Evolutionary conservation across 768 basidiomycete genomes (phyloP), one percentile per base, ranked within the genome.

Genomic region (Hirschioporus abietinus): DNA sequence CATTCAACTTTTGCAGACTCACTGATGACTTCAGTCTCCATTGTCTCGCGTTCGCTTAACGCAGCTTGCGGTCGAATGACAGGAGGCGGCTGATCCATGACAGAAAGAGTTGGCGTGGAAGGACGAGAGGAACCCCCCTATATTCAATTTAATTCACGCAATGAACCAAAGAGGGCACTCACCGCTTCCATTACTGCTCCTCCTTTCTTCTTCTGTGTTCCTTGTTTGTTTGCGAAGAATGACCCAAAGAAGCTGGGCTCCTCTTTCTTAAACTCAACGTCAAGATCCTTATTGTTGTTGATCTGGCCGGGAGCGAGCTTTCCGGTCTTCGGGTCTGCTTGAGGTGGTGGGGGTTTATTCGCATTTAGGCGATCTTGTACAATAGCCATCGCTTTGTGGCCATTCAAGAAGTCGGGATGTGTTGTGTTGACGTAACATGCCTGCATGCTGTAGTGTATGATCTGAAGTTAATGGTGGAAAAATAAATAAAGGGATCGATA

Each of bases 1-100:
- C 15, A 52, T 15, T 20, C 69, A 17, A 30, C 18, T 42, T 36
- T 60, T 34, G n/a, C 9, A 20, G 18, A 86, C 93, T 76, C 72
- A 96, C 95, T 99, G 88, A 99, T 99, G 70, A 99, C 95, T 74
- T 99, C 97, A 0, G 96, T 99, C 78, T 99, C 97, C 90, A 99
- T 92, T 34, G 90, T 89, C 81, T 99, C 97, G 64, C 97, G 84
- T 70, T 99, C 97, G 74, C 84, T 97, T 71, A 99, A 79, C 15
- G 93, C 92, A 12, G 89, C 87, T 71, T 96, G 93, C 1, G 97
- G 96, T 67, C 91, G 88, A 74, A 99, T 96, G 62, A 90, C 80
- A 0, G 88, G 76, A 17, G 96, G 96, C 18, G 97, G 96, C 76
- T 94, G 67, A 42, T 9, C 26, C 27, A 25, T 26, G 84, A 82